Evolutionary conservation across 2,329 filamentous ascomycete genomes (phyloP), one percentile per base, ranked within the genome.

Genomic region (Colletotrichum sp.): DNA sequence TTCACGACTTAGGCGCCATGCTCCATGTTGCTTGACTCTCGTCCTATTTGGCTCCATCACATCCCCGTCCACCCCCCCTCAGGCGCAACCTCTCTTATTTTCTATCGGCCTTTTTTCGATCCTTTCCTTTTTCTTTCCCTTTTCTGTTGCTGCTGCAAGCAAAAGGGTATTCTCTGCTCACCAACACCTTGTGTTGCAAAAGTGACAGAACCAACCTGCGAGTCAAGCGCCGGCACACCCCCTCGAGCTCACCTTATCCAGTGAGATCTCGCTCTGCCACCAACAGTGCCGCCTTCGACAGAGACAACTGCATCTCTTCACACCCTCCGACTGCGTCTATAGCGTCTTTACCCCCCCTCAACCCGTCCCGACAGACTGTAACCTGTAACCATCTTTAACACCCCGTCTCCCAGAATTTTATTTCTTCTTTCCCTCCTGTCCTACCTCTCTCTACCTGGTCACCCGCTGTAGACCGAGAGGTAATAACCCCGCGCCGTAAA

Each of bases 1-100:
- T 82, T 82, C 81, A 81, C 79, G 79, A 81, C 80, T 80, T 87
- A 87, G 84, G 84, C 87, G 87, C 87, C 86, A 82, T 83, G 80
- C 83, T 86, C 84, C 73, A 76, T 76, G 70, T 73, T 76, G 70
- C 64, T 76, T 84, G 83, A 83, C 83, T 84, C 82, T 84, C 77
- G 80, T 80, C 79, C 78, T 83, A 81, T 83, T 81, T 82, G 81
- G 74, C 81, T 80, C 81, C 80, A 83, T 84, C 84, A 85, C 84
- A 84, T 81, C 83, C 57, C 81, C 79, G 68, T 78, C 77, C 63
- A 64, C 72, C 71, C 72, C 79, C 77, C 79, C 68, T 79, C 57
- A 30, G 69, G 69, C 44, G 60, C 60, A 55, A 39, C 57, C 77
- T 78, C 71, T 79, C 72, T 78, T 75, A 72, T 76, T 67, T 78